Evolutionary conservation across 2,329 filamentous ascomycete species (phyloP), one percentile per base, ranked within the genome.

Genomic region (Apiospora rasikravindrae): DNA sequence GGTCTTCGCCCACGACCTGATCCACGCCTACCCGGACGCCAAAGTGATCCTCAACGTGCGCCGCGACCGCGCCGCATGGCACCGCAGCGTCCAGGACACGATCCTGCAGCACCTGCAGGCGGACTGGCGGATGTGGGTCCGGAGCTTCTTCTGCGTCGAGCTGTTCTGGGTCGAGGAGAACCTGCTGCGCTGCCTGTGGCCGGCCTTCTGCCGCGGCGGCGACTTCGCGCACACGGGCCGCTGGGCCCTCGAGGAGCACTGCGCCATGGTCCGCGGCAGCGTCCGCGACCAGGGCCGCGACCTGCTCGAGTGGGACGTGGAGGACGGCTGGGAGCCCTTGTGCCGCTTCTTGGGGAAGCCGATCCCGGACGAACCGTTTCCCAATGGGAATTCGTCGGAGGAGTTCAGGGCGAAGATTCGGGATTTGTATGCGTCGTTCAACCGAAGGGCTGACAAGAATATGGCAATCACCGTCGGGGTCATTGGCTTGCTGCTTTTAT

Each of bases 131-230:
- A 89, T 87, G 69, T 92, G 90, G 90, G 90, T 88, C 26, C 51
- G 51, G 14, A 33, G 26, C 26, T 57, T 57, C 51, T 57, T 57
- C 26, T 57, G 51, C 26, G 16, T 87, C 49, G 84, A 87, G 80
- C 84, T 86, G 76, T 37, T 40, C 44, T 92, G 90, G 90, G 90
- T 88, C 33, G 47, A 49, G 47, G 47, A 49, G 47, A 49, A 49
- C 47, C 47, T 49, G 22, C 47, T 49, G 47, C 47, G 47, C 22
- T n/a, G 47, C 47, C 47, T 49, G 22, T 49, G 47, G 47, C 89
- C 90, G 8, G 89, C 90, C 11, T 84, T 88, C 79, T 89, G 92
- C 84, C 92, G 92, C 84, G 88, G 91, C 79, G 89, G 89, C 69
- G 90, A 92, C 79, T 93, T 93, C 80, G 87, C 88, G 78, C 88